A percentile compares a stretch with the other conserved stretches of the same genome.
Conservation (phyloP, 257 asterid species). For the Nicotiana attenuata region DNA sequence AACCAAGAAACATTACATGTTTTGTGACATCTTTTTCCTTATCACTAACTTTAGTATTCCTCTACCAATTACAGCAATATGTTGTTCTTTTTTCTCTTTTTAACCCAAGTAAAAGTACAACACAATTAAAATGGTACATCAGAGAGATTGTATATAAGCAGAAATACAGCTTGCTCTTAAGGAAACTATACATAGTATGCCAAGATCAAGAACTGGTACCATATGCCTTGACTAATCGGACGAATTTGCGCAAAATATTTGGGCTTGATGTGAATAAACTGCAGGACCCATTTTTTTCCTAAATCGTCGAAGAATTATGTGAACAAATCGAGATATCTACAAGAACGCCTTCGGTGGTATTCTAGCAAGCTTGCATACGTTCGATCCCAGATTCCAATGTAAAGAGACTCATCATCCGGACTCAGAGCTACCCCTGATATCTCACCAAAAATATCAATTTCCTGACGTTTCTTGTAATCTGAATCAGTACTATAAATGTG, state of each 20-base stretch:
- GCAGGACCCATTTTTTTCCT: neutral
- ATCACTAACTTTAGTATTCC: neutral
- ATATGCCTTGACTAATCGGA: neutral
- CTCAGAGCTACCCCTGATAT: conserved; percentile 62
- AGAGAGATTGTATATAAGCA: neutral
- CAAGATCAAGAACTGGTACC: neutral
- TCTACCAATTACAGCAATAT: neutral
- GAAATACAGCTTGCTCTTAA: neutral
- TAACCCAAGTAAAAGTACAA: neutral
- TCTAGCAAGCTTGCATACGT: conserved; percentile 70
- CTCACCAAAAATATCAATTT: conserved; percentile 73
- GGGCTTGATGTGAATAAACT: neutral
- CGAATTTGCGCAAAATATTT: neutral
- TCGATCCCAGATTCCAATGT: conserved; percentile 66
- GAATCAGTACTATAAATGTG: conserved; percentile 46
- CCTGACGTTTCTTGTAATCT: conserved; percentile 48
- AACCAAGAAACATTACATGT: neutral
- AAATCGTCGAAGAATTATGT: conserved; percentile 12
- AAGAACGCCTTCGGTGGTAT: conserved; percentile 41
- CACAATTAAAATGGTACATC: neutral
- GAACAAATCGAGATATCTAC: conserved; percentile 50
- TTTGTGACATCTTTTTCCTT: neutral
- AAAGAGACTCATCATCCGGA: conserved; percentile 64
- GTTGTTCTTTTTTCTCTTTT: neutral
- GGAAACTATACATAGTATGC: neutral